Evolutionary conservation across 2,329 filamentous ascomycete species (phyloP), one percentile per base, ranked within the genome.

Genomic region (Penicillium glabrum): DNA sequence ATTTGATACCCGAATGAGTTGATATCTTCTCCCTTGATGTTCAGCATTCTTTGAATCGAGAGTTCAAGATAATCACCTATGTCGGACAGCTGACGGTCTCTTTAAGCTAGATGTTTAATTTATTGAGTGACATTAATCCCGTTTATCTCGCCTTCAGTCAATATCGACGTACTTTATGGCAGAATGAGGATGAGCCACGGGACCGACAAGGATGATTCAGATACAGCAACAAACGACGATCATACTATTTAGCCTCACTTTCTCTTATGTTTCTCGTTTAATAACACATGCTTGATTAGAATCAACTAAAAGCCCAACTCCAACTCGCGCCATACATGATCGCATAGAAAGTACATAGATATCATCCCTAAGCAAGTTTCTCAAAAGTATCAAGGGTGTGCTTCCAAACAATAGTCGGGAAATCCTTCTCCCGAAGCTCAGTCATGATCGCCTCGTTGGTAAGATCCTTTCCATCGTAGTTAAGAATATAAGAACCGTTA

Each of bases 361-460:
- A 19, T 11, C 35, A 19, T 14, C n/a, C 2, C n/a, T 39, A 19
- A 46, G 26, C 45, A 46, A 46, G 14, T 6, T 19, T 19, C n/a
- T 47, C 43, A 19, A 53, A 53, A 7, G 23, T 53, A 23, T 9
- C 43, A 7, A 37, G 19, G 9, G 51, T 53, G 16, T 53, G 51
- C 9, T 53, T 46, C 51, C 51, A 53, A 29, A 53, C 44, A 47
- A 37, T 53, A 10, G 16, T 14, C 1, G 51, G 44, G 43, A 53
- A 41, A 5, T 24, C 31, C 43, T 53, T 41, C 24, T 39, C 33
- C 4, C 43, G 43, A 10, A 53, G n/a, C 44, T 53, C 13, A 4
- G 29, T 24, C 43, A 53, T 53, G 6, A 53, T n/a, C 10, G 29
- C 23, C n/a, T 53, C 3, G 16, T 53, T 53, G 31, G 51, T 53